Base-by-base conservation (phyloP, 2,329 filamentous ascomycete species). In the Pyrenophora tritici-repentis region DNA sequence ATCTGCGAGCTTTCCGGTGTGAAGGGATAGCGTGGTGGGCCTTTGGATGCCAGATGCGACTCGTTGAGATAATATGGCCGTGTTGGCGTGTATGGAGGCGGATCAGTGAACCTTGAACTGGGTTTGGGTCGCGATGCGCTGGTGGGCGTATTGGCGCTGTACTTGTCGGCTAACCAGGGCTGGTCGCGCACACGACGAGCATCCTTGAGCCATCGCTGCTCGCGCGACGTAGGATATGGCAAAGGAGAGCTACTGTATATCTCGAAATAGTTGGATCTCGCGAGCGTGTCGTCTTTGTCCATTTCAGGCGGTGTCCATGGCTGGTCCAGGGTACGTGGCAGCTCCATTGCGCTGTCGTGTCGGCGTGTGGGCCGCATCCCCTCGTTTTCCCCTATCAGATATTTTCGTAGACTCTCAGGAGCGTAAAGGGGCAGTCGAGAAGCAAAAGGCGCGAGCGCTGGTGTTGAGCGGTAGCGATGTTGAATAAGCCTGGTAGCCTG, bases 231-330 rank as follows among this genome's bases (percentile, higher is more conserved):
- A 36, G 50, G 47, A 51, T 47, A 51, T 38, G 20, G 46, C 45
- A 42, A 58, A 53, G 43, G 40, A 8, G 50, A 44, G 34, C 46
- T 56, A 5, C 49, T 47, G 46, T 60, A 66, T 26, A 57, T 55
- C 29, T 62, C 59, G 42, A 66, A 66, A 55, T 58, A 62, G 38
- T 63, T 61, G 8, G 59, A 58, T 29, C 26, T 29, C 10, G 32
- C 43, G 47, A 24, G 44, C 51, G 42, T 50, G 53, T 7, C 47
- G 41, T 9, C 48, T 34, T 49, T 51, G 24, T 67, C 66, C 17
- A 54, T 55, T 12, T 70, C 63, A 8, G 69, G 69, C 41, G 69
- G 69, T 37, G 69, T 72, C 58, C 58, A 70, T 26, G 67, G 69
- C 22, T 63, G 66, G 32, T 57, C 53, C 29, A 61, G 48, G 47